Percentiles rank a stretch among this genome's conserved stretches.
phyloP scores from a whole-genome alignment of 495 filamentous ascomycete species.

The Astrothelium subdiscretum region DNA sequence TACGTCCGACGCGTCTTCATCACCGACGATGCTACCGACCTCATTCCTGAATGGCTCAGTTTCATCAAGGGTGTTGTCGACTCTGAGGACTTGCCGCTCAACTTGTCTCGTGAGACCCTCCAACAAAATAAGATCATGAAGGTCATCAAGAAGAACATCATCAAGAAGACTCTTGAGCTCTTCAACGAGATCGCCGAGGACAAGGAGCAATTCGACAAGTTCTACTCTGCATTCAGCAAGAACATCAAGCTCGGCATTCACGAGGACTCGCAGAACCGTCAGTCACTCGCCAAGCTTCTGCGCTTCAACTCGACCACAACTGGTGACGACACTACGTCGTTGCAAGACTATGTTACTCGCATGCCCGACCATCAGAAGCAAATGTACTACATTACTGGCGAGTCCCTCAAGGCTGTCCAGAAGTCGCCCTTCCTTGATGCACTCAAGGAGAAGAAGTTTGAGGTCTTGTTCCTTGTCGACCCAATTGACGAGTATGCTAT shows the following conservation, averaged over 20 bases:
- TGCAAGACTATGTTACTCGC: slow-evolving; percentile 92
- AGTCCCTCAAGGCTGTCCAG: slow-evolving; percentile 93
- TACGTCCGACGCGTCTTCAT: slow-evolving; percentile 99
- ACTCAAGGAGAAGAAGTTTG: slow-evolving; percentile 98
- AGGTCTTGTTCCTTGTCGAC: slow-evolving; percentile 98
- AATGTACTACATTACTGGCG: slow-evolving; percentile 99
- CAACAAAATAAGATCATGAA: slow-evolving; percentile 99
- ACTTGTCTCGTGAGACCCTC: slow-evolving; percentile 98
- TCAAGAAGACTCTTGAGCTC: slow-evolving; percentile 99
- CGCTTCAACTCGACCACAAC: slow-evolving; percentile 98
- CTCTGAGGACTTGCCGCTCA: slow-evolving; percentile 97
- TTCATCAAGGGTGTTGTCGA: slow-evolving; percentile 99
- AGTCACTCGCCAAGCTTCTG: slow-evolving; percentile 88
- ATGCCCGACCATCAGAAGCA: slow-evolving; percentile 99
- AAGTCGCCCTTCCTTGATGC: slow-evolving; percentile 98
- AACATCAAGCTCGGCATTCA: slow-evolving; percentile 99
- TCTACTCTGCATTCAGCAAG: slow-evolving; percentile 99
- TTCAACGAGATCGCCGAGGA: slow-evolving; percentile 98
- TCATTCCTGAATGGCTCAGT: slow-evolving; percentile 98
- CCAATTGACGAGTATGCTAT: slow-evolving; percentile 99
- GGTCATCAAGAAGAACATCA: slow-evolving; percentile 99
- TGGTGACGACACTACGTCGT: slow-evolving; percentile 87
- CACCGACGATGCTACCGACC: slow-evolving; percentile 96
- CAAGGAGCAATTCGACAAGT: slow-evolving; percentile 99
- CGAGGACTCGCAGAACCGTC: slow-evolving; percentile 97